phyloP scores from a whole-genome alignment of 768 basidiomycete species.

The Guyanaporus albipodus region DNA sequence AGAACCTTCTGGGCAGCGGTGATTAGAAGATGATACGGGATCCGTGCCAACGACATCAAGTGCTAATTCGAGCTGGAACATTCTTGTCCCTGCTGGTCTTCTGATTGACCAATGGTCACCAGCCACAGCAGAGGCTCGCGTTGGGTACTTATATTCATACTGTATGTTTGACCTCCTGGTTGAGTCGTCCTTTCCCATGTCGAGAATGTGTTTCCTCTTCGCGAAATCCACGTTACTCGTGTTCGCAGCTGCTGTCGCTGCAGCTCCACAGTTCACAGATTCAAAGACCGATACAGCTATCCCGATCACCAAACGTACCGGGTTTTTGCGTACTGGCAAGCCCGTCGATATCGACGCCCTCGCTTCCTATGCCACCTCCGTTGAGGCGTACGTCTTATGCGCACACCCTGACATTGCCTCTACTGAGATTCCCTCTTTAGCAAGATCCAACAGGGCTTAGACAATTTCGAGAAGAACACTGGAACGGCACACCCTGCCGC shows the following conservation, averaged over 20 bases:
- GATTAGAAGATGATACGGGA: too few species aligned
- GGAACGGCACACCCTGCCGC: constrained; percentile 2
- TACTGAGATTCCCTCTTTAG: background rate
- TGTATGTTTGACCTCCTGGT: too few species aligned
- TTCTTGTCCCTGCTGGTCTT: too few species aligned
- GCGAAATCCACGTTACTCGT: constrained; percentile 3
- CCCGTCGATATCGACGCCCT: constrained; percentile 6
- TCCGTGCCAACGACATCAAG: too few species aligned
- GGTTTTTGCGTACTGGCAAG: constrained; percentile 3
- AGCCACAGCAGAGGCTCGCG: too few species aligned
- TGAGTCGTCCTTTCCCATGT: too few species aligned
- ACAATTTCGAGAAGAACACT: constrained; percentile 9
- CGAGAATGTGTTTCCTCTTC: constrained; percentile 8
- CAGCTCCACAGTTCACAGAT: constrained; percentile 1
- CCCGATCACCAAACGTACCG: constrained; percentile 7
- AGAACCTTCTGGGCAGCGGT: too few species aligned
- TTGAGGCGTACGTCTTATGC: constrained; percentile 10
- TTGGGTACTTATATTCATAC: too few species aligned
- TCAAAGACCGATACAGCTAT: background rate
- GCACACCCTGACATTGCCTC: background rate
- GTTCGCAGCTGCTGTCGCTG: constrained; percentile 5
- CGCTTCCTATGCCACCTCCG: background rate
- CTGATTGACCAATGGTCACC: too few species aligned
- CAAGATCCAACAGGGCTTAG: constrained; percentile 3
- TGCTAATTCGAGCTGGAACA: too few species aligned